Evolutionary conservation across 2,329 filamentous ascomycete species (phyloP).

Genomic region (Sporothrix phasma): DNA sequence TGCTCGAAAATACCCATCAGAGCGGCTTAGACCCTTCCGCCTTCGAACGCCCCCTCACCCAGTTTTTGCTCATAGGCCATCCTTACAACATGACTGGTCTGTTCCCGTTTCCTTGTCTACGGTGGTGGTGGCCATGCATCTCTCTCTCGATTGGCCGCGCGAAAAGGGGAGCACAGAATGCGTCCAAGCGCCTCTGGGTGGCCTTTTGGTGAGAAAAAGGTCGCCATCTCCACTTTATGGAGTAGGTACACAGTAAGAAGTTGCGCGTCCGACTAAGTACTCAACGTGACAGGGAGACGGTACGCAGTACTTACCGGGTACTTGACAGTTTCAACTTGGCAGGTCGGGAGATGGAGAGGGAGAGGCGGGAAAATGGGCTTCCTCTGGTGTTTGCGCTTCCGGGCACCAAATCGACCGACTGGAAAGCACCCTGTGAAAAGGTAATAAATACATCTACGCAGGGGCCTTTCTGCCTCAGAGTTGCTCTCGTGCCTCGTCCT

Average conservation of each 20-base stretch:
- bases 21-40: neutral
- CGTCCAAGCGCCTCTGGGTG: neutral
- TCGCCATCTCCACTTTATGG: too few species aligned
- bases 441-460: neutral
- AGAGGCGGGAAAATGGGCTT: too few species aligned
- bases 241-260: too few species aligned
- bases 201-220: neutral
- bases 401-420: neutral
- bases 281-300: neutral
- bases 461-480: constrained; percentile 2
- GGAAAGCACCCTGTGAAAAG: too few species aligned
- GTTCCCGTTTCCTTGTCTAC: neutral
- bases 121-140: constrained; percentile 1
- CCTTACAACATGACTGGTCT: neutral
- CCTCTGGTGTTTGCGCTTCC: too few species aligned
- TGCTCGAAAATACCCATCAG: neutral
- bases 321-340: too few species aligned
- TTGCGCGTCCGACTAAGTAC: neutral
- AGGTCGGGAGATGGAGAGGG: too few species aligned
- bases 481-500: neutral
- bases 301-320: neutral
- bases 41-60: too few species aligned
- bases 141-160: neutral
- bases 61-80: neutral
- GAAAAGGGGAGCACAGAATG: neutral